Evolutionary conservation across 768 basidiomycete species (phyloP).

Genomic region (Dictyophora rubrovolvata): DNA sequence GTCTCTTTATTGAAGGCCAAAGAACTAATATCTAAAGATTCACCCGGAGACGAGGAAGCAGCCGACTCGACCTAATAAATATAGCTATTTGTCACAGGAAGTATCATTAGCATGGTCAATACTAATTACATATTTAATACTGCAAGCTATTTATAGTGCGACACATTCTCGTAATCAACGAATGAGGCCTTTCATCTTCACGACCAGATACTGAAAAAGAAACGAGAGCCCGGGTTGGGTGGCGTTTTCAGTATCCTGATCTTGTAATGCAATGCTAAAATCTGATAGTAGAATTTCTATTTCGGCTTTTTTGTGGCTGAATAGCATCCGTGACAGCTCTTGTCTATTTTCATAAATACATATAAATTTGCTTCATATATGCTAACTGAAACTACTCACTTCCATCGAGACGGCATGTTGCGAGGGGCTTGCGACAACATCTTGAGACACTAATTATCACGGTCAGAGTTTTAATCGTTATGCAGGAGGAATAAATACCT

Average conservation of each 20-base stretch:
- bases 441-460: constrained; percentile 40
- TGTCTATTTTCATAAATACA: constrained; percentile 35
- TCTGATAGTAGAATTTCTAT: constrained; percentile 56
- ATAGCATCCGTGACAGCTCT: constrained; percentile 73
- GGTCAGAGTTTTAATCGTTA: neutral
- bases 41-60: neutral
- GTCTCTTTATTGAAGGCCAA: neutral
- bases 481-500: constrained; percentile 31
- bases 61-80: neutral
- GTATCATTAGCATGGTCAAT: too few relatives aligned
- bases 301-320: constrained; percentile 82
- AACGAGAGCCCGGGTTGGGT: neutral
- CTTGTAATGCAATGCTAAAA: neutral
- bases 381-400: constrained; percentile 30
- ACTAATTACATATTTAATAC: neutral
- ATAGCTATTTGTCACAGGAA: neutral
- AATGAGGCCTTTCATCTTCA: neutral
- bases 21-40: neutral
- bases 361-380: neutral
- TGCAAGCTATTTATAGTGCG: neutral
- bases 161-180: neutral
- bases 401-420: constrained; percentile 54
- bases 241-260: neutral
- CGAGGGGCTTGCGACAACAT: constrained; percentile 41
- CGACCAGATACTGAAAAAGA: neutral